Conservation (phyloP, 1,139 yeast species). For the Williopsis jadinii region DNA sequence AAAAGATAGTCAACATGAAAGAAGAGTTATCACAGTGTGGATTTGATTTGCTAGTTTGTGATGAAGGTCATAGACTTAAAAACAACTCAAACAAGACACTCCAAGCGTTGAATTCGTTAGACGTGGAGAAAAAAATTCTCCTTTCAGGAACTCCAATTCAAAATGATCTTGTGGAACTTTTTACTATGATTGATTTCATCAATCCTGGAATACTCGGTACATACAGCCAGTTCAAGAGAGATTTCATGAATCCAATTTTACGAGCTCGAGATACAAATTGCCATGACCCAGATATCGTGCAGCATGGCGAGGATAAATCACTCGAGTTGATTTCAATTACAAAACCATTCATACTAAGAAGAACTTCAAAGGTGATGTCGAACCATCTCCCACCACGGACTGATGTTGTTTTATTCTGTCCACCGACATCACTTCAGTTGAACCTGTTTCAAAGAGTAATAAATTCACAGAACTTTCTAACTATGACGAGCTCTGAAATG, state of each 20-base stretch:
- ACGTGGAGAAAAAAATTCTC: constrained; percentile 52
- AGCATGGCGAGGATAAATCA: constrained; percentile 55
- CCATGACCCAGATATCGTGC: constrained; percentile 38
- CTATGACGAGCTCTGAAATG: constrained; percentile 18
- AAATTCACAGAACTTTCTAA: constrained; percentile 34
- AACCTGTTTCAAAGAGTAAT: constrained; percentile 47
- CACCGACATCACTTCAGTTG: constrained; percentile 61
- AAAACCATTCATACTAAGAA: constrained; percentile 59
- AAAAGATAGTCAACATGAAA: constrained; percentile 56
- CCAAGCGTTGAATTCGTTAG: constrained; percentile 49
- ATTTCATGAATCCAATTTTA: constrained; percentile 64
- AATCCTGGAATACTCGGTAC: constrained; percentile 79
- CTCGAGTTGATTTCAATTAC: constrained; percentile 57
- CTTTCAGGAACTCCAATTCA: constrained; percentile 95
- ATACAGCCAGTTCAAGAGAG: constrained; percentile 54
- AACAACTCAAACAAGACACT: constrained; percentile 63
- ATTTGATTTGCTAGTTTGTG: constrained; percentile 80
- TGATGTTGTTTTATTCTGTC: constrained; percentile 73
- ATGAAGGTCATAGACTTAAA: constrained; percentile 90
- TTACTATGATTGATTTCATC: constrained; percentile 70
- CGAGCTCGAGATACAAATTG: constrained; percentile 72
- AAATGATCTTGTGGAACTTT: constrained; percentile 82
- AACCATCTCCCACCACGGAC: constrained; percentile 69
- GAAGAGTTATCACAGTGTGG: constrained; percentile 43
- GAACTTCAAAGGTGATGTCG: constrained; percentile 63